Conservation (phyloP, 2,329 filamentous ascomycete genomes). For the Nectriaceae sp. region DNA sequence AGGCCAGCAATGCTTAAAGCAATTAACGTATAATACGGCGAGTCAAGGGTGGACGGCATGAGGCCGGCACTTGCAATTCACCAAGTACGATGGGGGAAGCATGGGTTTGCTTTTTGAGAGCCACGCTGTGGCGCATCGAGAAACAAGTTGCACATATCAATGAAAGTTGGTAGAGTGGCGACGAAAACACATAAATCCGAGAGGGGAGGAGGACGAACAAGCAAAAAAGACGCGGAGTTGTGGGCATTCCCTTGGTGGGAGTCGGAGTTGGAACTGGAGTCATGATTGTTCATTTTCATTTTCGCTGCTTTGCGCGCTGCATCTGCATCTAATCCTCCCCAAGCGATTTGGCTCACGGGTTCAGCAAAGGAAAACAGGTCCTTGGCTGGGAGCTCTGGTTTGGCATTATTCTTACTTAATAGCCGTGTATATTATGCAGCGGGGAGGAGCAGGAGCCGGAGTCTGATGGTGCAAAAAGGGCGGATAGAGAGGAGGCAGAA, state of each 20-base stretch:
- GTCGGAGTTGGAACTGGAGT: slow-evolving; percentile 35
- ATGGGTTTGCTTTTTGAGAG: too few relatives aligned
- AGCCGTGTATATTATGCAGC: slow-evolving; percentile 31
- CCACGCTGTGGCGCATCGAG: background rate
- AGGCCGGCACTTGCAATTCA: background rate
- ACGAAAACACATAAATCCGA: slow-evolving; percentile 3
- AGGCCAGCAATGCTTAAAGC: slow-evolving; percentile 53
- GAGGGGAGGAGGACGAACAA: slow-evolving; percentile 10
- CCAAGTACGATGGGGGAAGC: background rate
- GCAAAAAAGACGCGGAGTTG: slow-evolving; percentile 23
- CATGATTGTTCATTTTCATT: slow-evolving; percentile 34
- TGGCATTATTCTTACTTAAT: slow-evolving; percentile 33
- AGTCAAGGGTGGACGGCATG: background rate
- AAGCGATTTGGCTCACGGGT: slow-evolving; percentile 27
- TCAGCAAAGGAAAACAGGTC: slow-evolving; percentile 28
- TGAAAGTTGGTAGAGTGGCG: background rate
- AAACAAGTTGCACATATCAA: too few relatives aligned
- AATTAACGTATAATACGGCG: background rate
- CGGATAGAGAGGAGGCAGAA: slow-evolving; percentile 16
- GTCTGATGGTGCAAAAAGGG: slow-evolving; percentile 21
- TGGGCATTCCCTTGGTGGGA: slow-evolving; percentile 31
- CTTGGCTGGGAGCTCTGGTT: slow-evolving; percentile 31
- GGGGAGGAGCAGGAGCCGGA: slow-evolving; percentile 23
- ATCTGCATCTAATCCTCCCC: slow-evolving; percentile 33
- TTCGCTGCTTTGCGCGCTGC: slow-evolving; percentile 32